These are phyloP conservation scores for Telfairia occidentalis DNA, from an alignment of 331 rosid species.

Conservation along the genomic window DNA sequence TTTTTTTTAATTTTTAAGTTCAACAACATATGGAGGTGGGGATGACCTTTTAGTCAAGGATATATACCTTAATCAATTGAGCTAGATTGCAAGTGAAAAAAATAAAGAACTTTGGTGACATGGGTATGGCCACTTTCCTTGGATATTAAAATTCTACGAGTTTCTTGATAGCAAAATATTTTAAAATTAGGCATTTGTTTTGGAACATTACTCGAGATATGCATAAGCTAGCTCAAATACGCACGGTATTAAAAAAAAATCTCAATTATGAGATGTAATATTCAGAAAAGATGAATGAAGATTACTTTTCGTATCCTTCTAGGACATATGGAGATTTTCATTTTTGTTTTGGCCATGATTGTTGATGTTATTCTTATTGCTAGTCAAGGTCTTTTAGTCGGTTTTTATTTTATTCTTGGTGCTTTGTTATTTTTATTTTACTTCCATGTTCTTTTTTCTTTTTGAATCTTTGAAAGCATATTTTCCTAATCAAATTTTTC, in stretches of 20 bases:
- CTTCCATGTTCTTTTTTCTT: not conserved
- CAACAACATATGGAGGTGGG: too few species aligned
- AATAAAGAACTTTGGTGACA: not conserved
- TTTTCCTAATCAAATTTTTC: not conserved
- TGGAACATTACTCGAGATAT: too few species aligned
- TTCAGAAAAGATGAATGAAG: not conserved
- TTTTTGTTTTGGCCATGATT: not conserved
- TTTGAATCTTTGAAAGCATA: not conserved
- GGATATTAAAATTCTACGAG: not conserved
- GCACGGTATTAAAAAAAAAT: too few species aligned
- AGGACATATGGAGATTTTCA: not conserved
- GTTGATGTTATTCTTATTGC: not conserved
- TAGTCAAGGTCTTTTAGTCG: not conserved
- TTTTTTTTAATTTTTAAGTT: too few species aligned
- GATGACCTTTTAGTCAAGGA: too few species aligned
- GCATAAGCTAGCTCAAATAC: too few species aligned
- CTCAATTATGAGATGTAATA: not conserved
- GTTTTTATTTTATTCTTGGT: not conserved
- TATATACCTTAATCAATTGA: too few species aligned
- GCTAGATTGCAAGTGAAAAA: not conserved
- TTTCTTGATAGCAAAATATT: not conserved
- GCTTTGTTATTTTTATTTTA: constrained; percentile 1
- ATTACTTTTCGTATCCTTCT: not conserved
- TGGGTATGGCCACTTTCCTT: not conserved
- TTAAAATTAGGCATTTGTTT: too few species aligned